Evolutionary conservation across 192 early-diverging fungal species (phyloP).

Genomic region (Coemansia sp.): DNA sequence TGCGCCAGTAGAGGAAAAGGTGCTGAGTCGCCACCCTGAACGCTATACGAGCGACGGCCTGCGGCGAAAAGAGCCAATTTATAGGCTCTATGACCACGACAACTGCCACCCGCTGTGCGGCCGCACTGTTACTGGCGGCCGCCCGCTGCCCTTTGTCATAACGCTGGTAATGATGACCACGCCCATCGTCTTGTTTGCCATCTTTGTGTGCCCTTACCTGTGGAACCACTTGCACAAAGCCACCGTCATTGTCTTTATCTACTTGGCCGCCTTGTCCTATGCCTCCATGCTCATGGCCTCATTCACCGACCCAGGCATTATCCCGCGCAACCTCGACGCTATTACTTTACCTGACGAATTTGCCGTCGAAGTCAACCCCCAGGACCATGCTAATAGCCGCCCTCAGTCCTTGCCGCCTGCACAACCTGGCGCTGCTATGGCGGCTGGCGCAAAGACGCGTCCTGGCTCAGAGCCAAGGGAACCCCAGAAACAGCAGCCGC

Average conservation of each 20-base stretch:
- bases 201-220: slow-evolving; percentile 66
- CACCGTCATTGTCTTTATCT: slow-evolving; percentile 65
- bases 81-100: slow-evolving; percentile 48
- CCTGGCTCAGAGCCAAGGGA: neutral
- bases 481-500: slow-evolving; percentile 6
- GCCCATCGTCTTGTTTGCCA: slow-evolving; percentile 61
- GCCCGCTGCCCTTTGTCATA: slow-evolving; percentile 61
- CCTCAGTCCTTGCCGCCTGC: neutral
- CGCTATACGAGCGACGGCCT: slow-evolving; percentile 37
- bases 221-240: slow-evolving; percentile 61
- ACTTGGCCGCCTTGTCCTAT: slow-evolving; percentile 60
- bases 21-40: slow-evolving; percentile 25
- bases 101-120: slow-evolving; percentile 65
- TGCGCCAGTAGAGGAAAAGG: slow-evolving; percentile 33
- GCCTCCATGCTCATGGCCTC: slow-evolving; percentile 73
- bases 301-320: slow-evolving; percentile 74
- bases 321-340: slow-evolving; percentile 71
- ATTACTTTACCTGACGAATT: slow-evolving; percentile 41
- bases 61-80: slow-evolving; percentile 44
- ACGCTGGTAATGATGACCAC: slow-evolving; percentile 57
- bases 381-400: neutral
- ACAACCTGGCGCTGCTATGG: neutral
- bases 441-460: neutral
- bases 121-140: slow-evolving; percentile 64
- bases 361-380: slow-evolving; percentile 18